These are phyloP conservation scores for Lignosus rhinocerotis DNA, from an alignment of 1,284 basidiomycete species.

Conservation along the genomic window DNA sequence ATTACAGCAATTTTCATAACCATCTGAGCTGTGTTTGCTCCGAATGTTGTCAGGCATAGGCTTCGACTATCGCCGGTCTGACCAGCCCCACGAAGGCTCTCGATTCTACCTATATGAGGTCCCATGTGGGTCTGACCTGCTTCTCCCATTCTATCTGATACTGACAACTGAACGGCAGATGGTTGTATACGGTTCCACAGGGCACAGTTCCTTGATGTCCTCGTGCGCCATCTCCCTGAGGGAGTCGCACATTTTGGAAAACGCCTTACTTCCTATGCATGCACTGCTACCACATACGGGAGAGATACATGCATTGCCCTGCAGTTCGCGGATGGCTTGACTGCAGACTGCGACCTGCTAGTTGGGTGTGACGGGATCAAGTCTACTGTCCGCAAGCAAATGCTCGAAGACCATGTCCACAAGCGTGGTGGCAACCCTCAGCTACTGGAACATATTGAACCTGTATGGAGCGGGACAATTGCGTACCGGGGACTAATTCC, in stretches of 20 bases:
- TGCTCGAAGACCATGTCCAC: conserved; percentile 31
- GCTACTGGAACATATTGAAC: conserved; percentile 21
- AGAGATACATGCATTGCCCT: conserved; percentile 14
- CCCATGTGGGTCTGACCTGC: conserved; percentile 35
- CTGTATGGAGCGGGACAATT: conserved; percentile 27
- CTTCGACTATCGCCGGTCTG: conserved; percentile 46
- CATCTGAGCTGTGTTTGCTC: not conserved
- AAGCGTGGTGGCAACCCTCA: conserved; percentile 4
- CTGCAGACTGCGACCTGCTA: conserved; percentile 44
- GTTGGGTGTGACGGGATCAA: conserved; percentile 54
- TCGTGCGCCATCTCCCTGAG: conserved; percentile 41
- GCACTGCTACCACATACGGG: not conserved
- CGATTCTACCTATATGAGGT: conserved; percentile 40
- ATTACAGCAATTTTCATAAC: not conserved
- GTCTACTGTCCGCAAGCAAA: conserved; percentile 45
- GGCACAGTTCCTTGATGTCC: conserved; percentile 47
- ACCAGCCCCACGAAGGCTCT: conserved; percentile 39
- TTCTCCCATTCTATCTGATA: not conserved
- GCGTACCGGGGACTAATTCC: conserved; percentile 28
- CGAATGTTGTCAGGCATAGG: conserved; percentile 35
- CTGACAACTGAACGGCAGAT: conserved; percentile 25
- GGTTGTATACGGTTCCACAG: conserved; percentile 46
- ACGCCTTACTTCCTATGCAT: conserved; percentile 37
- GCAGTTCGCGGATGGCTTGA: conserved; percentile 41
- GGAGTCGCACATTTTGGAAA: conserved; percentile 45